Evolutionary conservation across 306 rosid genomes (phyloP), one percentile per base, ranked within the genome.

Genomic region (Benincasa hispida): DNA sequence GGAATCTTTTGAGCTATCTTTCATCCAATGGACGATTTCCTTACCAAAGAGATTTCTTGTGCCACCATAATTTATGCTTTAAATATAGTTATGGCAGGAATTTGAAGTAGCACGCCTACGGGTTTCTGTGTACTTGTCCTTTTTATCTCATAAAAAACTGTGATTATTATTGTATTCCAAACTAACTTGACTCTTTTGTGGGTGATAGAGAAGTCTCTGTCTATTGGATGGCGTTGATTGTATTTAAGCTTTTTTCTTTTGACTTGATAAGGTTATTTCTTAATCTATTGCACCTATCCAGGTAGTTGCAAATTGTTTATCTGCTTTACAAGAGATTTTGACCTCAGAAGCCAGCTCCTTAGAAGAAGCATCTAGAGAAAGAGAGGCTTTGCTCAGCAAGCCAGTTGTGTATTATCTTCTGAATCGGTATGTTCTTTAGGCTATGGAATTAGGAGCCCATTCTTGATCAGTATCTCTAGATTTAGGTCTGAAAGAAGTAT

Each of bases 321-420:
- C 97, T 78, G 88, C 96, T 80, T 82, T 95, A 41, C 97, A 95
- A 95, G 99, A 95, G 87, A 95, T 95, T 85, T 95, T 93, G 96
- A 87, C 91, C 74, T 85, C 87, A 83, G 98, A 90, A 86, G 93
- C 93, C 75, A 84, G 92, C 70, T 73, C 89, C 5, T 86, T 96
- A 39, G 99, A 95, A 87, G 99, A 90, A 87, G 97, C 92, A 56
- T 82, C 91, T 62, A 89, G 93, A 89, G 99, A 95, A 78, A 88
- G 96, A 89, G 99, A 95, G 87, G 69, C 81, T 78, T 84, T 95
- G 80, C 97, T 89, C 62, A 90, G 98, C 93, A 95, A 95, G 91
- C 90, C 96, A 32, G 59, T 88, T 74, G 86, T 95, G 77, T 95
- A 87, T 86, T 83, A 87, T 87, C 56, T 95, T 84, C 69, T 95